phyloP scores from a whole-genome alignment of 306 rosid genomes.

The Cercis canadensis region DNA sequence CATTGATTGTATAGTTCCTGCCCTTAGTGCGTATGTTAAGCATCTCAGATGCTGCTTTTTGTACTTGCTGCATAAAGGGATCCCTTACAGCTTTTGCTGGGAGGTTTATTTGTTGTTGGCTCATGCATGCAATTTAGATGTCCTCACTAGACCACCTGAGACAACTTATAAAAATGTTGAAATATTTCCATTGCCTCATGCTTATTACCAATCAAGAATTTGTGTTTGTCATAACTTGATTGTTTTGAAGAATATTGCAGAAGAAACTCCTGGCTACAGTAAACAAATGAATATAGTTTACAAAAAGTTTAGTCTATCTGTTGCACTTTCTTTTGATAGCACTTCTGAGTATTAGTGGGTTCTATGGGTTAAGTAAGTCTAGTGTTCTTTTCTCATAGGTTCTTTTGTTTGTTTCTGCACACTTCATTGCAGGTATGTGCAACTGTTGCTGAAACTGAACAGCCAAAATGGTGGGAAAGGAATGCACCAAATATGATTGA shows the following conservation, averaged over 20 bases:
- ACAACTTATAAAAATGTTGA: not conserved
- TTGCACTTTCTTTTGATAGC: not conserved
- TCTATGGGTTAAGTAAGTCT: constrained; percentile 26
- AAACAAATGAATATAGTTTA: not conserved
- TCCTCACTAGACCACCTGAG: constrained; percentile 2
- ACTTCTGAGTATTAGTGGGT: not conserved
- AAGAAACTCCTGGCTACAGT: constrained; percentile 8
- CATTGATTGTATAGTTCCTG: not conserved
- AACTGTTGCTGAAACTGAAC: constrained; percentile 75
- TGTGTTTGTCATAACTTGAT: constrained; percentile 20
- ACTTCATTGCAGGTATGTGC: constrained; percentile 72
- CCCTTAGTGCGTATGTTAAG: not conserved
- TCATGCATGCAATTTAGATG: constrained; percentile 13
- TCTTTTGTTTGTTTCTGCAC: constrained; percentile 36
- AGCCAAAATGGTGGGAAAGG: constrained; percentile 99
- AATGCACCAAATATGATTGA: constrained; percentile 91
- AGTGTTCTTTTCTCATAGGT: constrained; percentile 31
- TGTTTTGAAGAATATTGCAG: not conserved
- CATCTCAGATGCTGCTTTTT: constrained; percentile 9
- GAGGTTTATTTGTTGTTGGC: constrained; percentile 9
- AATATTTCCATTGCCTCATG: constrained; percentile 15
- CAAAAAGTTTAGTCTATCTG: not conserved
- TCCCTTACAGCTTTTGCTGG: not conserved
- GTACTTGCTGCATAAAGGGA: constrained; percentile 17
- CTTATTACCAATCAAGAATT: constrained; percentile 10